These are phyloP conservation scores for Pascua guehoae DNA, from an alignment of 1,284 basidiomycete species.

Conservation along the genomic window DNA sequence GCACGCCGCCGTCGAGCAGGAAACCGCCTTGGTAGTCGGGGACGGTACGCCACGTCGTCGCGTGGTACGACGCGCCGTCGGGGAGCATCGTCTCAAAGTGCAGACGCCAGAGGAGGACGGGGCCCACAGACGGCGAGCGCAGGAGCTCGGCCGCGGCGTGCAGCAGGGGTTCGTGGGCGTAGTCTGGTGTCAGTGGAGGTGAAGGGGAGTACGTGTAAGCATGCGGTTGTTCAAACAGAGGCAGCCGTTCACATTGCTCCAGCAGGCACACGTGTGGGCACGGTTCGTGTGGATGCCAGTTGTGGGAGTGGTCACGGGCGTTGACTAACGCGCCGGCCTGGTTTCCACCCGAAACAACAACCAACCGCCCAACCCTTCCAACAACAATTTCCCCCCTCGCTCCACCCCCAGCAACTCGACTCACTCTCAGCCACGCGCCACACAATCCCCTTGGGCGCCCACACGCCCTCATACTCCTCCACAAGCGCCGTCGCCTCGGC, in stretches of 20 bases:
- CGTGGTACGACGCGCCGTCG: slow-evolving; percentile 67
- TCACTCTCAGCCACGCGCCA: slow-evolving; percentile 79
- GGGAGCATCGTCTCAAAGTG: slow-evolving; percentile 59
- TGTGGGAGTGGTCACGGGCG: background rate
- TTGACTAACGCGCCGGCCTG: too few relatives aligned
- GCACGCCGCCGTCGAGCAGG: slow-evolving; percentile 49
- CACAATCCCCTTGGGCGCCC: slow-evolving; percentile 65
- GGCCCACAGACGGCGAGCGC: slow-evolving; percentile 60
- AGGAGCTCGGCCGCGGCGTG: slow-evolving; percentile 55
- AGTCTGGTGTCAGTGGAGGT: slow-evolving; percentile 51
- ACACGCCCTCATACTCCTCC: slow-evolving; percentile 60
- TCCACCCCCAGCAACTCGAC: background rate
- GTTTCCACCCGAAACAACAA: too few relatives aligned
- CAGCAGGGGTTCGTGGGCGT: slow-evolving; percentile 64
- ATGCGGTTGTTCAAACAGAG: too few relatives aligned
- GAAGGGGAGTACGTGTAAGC: too few relatives aligned
- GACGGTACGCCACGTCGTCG: slow-evolving; percentile 73
- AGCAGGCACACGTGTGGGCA: too few relatives aligned
- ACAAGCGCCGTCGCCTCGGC: slow-evolving; percentile 62
- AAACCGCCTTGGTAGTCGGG: slow-evolving; percentile 74
- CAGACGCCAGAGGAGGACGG: slow-evolving; percentile 44
- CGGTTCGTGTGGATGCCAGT: background rate
- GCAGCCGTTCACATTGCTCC: too few relatives aligned
- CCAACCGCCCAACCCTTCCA: background rate
- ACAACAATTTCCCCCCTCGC: too few relatives aligned